Conservation (phyloP, 1,284 basidiomycete species). For the Malassezia equina region DNA sequence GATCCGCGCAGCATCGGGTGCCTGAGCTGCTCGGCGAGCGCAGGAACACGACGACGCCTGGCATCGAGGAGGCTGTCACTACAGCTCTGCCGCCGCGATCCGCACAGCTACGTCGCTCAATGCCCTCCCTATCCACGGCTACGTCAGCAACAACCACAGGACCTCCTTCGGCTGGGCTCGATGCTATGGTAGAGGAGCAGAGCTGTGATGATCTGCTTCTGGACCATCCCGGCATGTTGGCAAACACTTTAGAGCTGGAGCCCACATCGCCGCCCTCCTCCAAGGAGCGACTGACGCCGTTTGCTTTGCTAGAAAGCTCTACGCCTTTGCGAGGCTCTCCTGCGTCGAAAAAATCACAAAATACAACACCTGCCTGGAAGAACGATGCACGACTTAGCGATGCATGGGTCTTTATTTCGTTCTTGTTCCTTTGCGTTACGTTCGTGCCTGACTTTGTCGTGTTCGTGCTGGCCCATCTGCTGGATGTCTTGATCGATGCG, state of each 20-base stretch:
- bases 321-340: background rate
- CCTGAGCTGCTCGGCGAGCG: background rate
- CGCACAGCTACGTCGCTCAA: background rate
- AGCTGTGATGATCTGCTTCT: too few relatives aligned
- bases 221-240: too few relatives aligned
- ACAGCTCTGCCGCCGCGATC: background rate
- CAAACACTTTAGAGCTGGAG: too few relatives aligned
- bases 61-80: background rate
- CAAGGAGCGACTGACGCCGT: background rate
- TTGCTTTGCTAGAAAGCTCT: background rate
- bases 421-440: background rate
- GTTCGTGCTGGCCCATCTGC: constrained; percentile 37
- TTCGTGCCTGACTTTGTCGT: constrained; percentile 24
- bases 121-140: background rate
- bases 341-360: background rate
- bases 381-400: background rate
- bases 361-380: background rate
- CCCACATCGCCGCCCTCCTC: background rate
- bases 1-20: background rate
- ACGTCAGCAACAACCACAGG: too few relatives aligned
- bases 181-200: too few relatives aligned
- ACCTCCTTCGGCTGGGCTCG: too few relatives aligned
- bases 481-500: constrained; percentile 28
- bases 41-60: background rate
- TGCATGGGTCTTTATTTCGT: constrained; percentile 4